Base-by-base conservation (phyloP, 768 basidiomycete species). In the Cyclocybe cylindracea region DNA sequence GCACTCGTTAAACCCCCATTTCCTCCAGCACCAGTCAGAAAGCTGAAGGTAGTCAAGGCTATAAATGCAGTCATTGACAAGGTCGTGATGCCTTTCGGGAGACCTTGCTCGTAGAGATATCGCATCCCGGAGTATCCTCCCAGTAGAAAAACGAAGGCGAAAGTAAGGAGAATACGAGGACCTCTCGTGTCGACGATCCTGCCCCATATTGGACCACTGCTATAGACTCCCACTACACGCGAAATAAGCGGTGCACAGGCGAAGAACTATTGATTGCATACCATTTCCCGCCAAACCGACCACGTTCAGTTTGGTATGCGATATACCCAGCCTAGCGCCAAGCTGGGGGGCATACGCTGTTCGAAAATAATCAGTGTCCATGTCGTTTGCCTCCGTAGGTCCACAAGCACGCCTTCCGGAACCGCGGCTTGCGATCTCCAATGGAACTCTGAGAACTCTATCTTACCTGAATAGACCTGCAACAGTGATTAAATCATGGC, bases 291-390 rank as follows among this genome's bases (percentile, higher is more conserved):
- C 87, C n/a, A 89, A 72, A 11, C 83, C 92, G 13, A 95, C 80
- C 34, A 94, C 66, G 59, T 96, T 95, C 34, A 92, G 74, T 51
- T 89, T 83, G 0, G 93, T 95, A 48, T 94, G 89, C 3, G 82
- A 79, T 45, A 95, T 80, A 41, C 78, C 73, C 13, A 96, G 78
- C 37, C 84, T 80, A n/a, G 84, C 70, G 1, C 89, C 90, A 4
- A 96, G 79, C 65, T 96, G 93, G 0, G 94, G 93, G 1, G 89
- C 84, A 65, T 94, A 97, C 14, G 91, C 93, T 86, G 48, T 19
- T 39, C 44, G 11, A 38, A 48, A 41, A 11, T 48, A 8, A 46
- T 50, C 10, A 54, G 44, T 35, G 39, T 35, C 44, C 34, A 38
- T 31, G 38, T 11, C 39, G 41, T 41, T 18, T 35, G 31, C 16